A percentile compares a stretch with the other conserved stretches of the same genome.
Evolutionary conservation across 208 protist species (phyloP).

Genomic region (Trypanosoma avium): DNA sequence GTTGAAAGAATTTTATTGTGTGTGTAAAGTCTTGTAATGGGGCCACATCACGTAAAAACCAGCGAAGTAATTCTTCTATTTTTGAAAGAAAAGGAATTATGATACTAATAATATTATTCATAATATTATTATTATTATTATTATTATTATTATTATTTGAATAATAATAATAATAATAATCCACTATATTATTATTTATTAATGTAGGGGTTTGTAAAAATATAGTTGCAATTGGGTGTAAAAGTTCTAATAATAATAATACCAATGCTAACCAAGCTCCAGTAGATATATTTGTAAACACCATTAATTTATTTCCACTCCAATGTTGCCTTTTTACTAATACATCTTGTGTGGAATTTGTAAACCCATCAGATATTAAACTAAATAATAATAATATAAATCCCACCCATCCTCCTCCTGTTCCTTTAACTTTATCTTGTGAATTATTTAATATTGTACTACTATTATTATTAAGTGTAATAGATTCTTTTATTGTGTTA

Average conservation of each 20-base stretch:
- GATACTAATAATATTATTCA: no score
- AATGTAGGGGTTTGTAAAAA: conserved; percentile 26
- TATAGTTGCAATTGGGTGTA: conserved; percentile 15
- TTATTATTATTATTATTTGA: no score
- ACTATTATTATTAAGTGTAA: not conserved
- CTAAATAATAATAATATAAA: conserved; percentile 57
- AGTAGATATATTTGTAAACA: conserved; percentile 52
- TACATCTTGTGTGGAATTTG: conserved; percentile 82
- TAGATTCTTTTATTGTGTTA: not conserved
- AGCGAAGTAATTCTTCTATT: not conserved
- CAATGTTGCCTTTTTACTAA: conserved; percentile 60
- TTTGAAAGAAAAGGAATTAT: not conserved
- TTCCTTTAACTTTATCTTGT: no score
- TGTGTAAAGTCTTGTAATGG: conserved; percentile 56
- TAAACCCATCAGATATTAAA: conserved; percentile 80
- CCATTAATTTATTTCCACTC: conserved; percentile 65
- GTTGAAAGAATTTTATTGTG: conserved; percentile 51
- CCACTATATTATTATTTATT: no score
- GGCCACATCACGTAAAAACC: conserved; percentile 27
- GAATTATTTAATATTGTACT: not conserved
- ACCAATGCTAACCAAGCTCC: conserved; percentile 36
- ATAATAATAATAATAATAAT: no score
- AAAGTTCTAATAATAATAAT: conserved; percentile 38
- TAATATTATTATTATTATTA: no score
- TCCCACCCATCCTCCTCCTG: conserved; percentile 24